Base-by-base conservation (phyloP, 164 flowering plant genomes). In the Vitis rotundifolia region DNA sequence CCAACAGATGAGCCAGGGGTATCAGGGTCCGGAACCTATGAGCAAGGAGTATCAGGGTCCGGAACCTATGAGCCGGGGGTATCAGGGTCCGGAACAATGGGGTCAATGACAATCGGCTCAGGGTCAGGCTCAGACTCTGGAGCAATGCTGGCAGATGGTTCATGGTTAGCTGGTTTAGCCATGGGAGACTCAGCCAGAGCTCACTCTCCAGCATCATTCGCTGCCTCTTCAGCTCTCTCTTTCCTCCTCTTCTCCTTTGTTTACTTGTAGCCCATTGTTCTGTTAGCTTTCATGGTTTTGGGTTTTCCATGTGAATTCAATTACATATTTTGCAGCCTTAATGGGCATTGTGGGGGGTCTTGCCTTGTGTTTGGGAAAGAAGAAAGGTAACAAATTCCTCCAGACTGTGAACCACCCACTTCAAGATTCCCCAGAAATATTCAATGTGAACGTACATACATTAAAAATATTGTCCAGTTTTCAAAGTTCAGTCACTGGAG, bases 131-230 rank as follows among this genome's bases (percentile, higher is more conserved):
- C 69, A 10, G 82, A 76, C 14, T 61, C 81, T 0, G 83, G 75
- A 18, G 64, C 74, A 9, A 57, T 82, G 77, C 12, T 80, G 16
- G 69, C 89, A 2, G 94, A 88, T 76, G 89, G 87, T 57, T 89
- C 97, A 51, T 89, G 86, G 87, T 69, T 91, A 76, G 92, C 90
- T 64, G 92, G 90, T 47, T 74, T 91, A 66, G 97, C 97, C 26
- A 88, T 87, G 85, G 97, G 97, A 47, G 90, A 72, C 50, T 81
- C 97, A 44, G 63, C 81, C 16, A 76, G 79, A 59, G 66, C 75
- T 49, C 56, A 63, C 49, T 71, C 79, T 15, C 44, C 69, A 14
- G 70, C 51, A 55, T 61, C 76, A 47, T 11, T 77, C 2, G 10
- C 68, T 52, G 72, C 75, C 49, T 69, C 53, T 28, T 52, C 80